These are phyloP conservation scores for Dothideomycetes sp. DNA, from an alignment of 2,329 filamentous ascomycete species.

Conservation along the genomic window DNA sequence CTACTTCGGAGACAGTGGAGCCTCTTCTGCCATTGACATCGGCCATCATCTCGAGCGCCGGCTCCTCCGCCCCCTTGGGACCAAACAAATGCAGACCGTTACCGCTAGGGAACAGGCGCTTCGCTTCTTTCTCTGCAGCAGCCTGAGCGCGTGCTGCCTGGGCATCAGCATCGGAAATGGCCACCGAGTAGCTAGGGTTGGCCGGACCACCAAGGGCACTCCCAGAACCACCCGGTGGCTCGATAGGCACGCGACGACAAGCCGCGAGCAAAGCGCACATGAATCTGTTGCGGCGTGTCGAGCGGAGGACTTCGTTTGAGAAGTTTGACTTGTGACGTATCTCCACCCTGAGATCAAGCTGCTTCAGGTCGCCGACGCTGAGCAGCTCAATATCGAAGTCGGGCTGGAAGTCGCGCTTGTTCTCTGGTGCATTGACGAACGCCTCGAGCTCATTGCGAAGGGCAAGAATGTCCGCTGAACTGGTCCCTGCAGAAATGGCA, in stretches of 20 bases:
- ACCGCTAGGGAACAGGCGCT: neutral
- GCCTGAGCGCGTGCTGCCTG: neutral
- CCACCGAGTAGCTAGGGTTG: constrained; percentile 70
- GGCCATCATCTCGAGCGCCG: too few relatives aligned
- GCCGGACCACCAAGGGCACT: constrained; percentile 44
- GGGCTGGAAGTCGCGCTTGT: constrained; percentile 23
- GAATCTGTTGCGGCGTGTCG: constrained; percentile 77
- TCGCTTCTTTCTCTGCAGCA: neutral
- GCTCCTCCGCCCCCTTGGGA: too few relatives aligned
- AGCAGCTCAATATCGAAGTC: constrained; percentile 22
- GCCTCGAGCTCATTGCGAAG: constrained; percentile 18
- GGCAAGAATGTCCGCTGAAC: constrained; percentile 20
- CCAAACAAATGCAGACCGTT: too few relatives aligned
- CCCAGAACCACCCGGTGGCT: constrained; percentile 61
- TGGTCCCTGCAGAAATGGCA: constrained; percentile 18
- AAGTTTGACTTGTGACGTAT: constrained; percentile 30
- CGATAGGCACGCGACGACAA: too few relatives aligned
- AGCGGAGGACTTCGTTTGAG: constrained; percentile 62
- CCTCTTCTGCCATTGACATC: too few relatives aligned
- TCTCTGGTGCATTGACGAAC: constrained; percentile 21
- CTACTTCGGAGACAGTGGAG: too few relatives aligned
- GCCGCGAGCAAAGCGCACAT: too few relatives aligned
- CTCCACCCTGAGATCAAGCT: constrained; percentile 21
- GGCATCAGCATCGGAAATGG: constrained; percentile 40
- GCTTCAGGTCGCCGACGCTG: constrained; percentile 18